These are phyloP conservation scores for Solanum appendiculatum DNA, from an alignment of 257 asterid species.

Conservation along the genomic window DNA sequence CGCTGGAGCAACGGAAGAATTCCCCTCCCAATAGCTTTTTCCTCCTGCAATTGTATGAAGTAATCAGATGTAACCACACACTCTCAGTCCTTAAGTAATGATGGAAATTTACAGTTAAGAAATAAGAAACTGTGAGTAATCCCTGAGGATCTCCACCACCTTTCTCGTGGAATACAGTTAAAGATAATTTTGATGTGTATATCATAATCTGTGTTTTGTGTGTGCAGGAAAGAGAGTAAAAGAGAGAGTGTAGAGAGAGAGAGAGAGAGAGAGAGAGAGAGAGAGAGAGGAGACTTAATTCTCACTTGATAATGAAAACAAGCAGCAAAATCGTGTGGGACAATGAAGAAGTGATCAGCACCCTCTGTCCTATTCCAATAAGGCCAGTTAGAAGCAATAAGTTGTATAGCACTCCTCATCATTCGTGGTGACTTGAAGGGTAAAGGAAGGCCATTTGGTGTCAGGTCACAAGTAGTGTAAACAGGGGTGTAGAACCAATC, in stretches of 20 bases:
- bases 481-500: constrained; percentile 94
- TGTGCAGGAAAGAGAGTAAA: not conserved
- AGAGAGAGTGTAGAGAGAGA: not conserved
- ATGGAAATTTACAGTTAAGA: not conserved
- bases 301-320: constrained; percentile 88
- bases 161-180: not conserved
- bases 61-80: not conserved
- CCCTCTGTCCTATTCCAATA: constrained; percentile 93
- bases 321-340: constrained; percentile 86
- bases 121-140: not conserved
- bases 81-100: not conserved
- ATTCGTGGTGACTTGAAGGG: constrained; percentile 85
- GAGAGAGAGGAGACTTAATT: not conserved
- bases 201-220: no score
- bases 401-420: constrained; percentile 92
- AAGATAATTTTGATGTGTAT: not conserved
- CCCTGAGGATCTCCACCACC: not conserved
- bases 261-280: not conserved
- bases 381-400: constrained; percentile 85
- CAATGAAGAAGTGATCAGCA: constrained; percentile 89
- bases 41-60: constrained; percentile 44
- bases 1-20: constrained; percentile 71
- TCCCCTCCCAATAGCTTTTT: constrained; percentile 88
- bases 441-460: constrained; percentile 85
- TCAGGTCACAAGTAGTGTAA: constrained; percentile 76